phyloP scores from a whole-genome alignment of 768 basidiomycete genomes.

The Hypsizygus marmoreus region DNA sequence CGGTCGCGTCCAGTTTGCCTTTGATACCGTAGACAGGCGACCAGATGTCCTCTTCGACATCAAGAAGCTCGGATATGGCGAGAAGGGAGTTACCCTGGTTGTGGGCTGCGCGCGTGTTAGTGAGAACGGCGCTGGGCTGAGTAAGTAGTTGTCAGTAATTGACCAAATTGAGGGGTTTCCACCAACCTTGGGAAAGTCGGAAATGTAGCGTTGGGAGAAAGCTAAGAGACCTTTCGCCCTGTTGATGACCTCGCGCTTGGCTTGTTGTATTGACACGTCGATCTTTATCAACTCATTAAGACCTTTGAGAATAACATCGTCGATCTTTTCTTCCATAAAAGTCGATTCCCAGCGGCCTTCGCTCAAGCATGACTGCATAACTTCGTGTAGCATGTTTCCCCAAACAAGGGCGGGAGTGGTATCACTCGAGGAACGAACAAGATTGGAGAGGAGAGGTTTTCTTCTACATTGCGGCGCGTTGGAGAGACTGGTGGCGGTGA shows the following conservation, averaged over 20 bases:
- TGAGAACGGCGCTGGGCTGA: conserved; percentile 66
- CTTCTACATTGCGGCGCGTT: conserved; percentile 82
- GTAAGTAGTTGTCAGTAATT: not conserved
- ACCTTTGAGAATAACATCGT: conserved; percentile 51
- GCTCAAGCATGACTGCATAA: conserved; percentile 79
- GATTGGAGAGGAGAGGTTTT: conserved; percentile 76
- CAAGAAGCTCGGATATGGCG: conserved; percentile 75
- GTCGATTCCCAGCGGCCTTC: conserved; percentile 61
- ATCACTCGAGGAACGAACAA: conserved; percentile 61
- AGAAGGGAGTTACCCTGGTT: conserved; percentile 55
- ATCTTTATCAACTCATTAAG: conserved; percentile 67
- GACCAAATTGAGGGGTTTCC: not conserved
- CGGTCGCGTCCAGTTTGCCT: conserved; percentile 92
- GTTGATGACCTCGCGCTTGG: conserved; percentile 58
- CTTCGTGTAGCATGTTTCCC: conserved; percentile 92
- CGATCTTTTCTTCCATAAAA: conserved; percentile 63
- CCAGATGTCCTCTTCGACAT: conserved; percentile 97
- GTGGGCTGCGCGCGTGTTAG: conserved; percentile 60
- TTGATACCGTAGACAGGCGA: conserved; percentile 93
- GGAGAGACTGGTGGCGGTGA: conserved; percentile 89
- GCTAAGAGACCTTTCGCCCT: conserved; percentile 65
- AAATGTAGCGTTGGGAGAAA: conserved; percentile 70
- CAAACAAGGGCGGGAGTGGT: conserved; percentile 74
- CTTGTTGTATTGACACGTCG: conserved; percentile 59
- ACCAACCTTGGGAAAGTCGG: conserved; percentile 61